These are phyloP conservation scores for Colletotrichum lindemuthianum DNA, from an alignment of 2,329 filamentous ascomycete genomes.

Conservation along the genomic window DNA sequence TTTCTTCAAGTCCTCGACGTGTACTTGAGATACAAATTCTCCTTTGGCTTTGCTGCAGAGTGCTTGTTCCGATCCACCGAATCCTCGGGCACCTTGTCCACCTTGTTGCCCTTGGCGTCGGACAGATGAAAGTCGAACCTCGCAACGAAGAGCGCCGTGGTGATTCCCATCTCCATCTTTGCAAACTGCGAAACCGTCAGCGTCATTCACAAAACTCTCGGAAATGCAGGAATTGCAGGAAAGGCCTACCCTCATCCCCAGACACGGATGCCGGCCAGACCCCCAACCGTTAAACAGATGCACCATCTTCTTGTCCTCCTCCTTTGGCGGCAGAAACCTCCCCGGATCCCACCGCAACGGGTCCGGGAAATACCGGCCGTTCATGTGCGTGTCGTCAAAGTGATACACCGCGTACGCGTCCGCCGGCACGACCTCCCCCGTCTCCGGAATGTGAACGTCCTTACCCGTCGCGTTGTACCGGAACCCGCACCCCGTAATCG, in stretches of 20 bases:
- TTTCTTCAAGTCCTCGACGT: slow-evolving; percentile 30
- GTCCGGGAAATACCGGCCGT: slow-evolving; percentile 59
- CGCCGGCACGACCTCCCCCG: slow-evolving; percentile 59
- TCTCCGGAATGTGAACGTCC: slow-evolving; percentile 55
- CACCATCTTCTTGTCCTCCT: slow-evolving; percentile 52
- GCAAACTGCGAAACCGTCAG: slow-evolving; percentile 51
- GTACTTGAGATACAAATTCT: slow-evolving; percentile 49
- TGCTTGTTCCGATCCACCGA: slow-evolving; percentile 48
- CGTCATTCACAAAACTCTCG: neutral
- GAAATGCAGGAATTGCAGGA: neutral
- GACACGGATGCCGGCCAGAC: slow-evolving; percentile 47
- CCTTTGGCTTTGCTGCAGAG: slow-evolving; percentile 51
- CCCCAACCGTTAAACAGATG: slow-evolving; percentile 49
- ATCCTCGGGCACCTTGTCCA: slow-evolving; percentile 40
- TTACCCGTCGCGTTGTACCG: slow-evolving; percentile 60
- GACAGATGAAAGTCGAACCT: slow-evolving; percentile 57
- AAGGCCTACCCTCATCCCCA: slow-evolving; percentile 40
- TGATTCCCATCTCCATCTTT: slow-evolving; percentile 62
- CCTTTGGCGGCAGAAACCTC: slow-evolving; percentile 56
- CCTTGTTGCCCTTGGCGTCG: slow-evolving; percentile 50
- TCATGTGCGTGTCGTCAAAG: slow-evolving; percentile 58
- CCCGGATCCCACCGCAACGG: slow-evolving; percentile 61
- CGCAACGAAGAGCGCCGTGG: slow-evolving; percentile 59
- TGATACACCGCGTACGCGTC: slow-evolving; percentile 58
- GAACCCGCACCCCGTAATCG: slow-evolving; percentile 58